Evolutionary conservation across 768 basidiomycete species (phyloP).

Genomic region (Boletus speciosus): DNA sequence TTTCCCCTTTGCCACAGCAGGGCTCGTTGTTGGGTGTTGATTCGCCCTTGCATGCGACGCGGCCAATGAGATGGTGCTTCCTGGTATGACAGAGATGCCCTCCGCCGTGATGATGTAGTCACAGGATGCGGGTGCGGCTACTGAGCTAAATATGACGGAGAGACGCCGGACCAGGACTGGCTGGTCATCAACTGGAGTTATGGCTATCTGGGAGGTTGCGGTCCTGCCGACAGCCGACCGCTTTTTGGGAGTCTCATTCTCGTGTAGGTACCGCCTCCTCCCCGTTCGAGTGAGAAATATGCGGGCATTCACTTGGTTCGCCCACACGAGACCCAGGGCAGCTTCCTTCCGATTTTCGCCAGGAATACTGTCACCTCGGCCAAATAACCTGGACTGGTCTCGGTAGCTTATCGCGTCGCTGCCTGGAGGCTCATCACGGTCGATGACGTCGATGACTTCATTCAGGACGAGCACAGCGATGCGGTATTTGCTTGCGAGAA

Average conservation of each 20-base stretch:
- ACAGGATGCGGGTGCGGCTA: constrained; percentile 51
- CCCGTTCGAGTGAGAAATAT: constrained; percentile 80
- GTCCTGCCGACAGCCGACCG: constrained; percentile 12
- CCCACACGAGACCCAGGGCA: constrained; percentile 86
- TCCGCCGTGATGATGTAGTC: constrained; percentile 71
- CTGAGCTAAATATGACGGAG: constrained; percentile 74
- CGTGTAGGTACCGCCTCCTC: constrained; percentile 55
- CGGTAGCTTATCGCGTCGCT: constrained; percentile 51
- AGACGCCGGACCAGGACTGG: constrained; percentile 63
- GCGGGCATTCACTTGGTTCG: constrained; percentile 85
- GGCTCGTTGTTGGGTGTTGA: constrained; percentile 9
- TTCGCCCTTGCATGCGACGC: neutral
- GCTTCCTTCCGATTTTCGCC: constrained; percentile 72
- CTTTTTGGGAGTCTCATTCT: constrained; percentile 30
- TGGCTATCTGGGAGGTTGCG: neutral
- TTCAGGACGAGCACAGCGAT: constrained; percentile 84
- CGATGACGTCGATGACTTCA: constrained; percentile 81
- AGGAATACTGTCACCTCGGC: constrained; percentile 54
- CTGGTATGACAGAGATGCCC: constrained; percentile 46
- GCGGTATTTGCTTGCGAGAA: constrained; percentile 57
- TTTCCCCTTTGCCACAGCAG: neutral
- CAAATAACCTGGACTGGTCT: constrained; percentile 76
- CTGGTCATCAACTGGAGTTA: constrained; percentile 35
- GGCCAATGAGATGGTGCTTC: constrained; percentile 16
- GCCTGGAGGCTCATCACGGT: constrained; percentile 24